Evolutionary conservation across 2,329 filamentous ascomycete species (phyloP).

Genomic region (Fusarium protoensiforme): DNA sequence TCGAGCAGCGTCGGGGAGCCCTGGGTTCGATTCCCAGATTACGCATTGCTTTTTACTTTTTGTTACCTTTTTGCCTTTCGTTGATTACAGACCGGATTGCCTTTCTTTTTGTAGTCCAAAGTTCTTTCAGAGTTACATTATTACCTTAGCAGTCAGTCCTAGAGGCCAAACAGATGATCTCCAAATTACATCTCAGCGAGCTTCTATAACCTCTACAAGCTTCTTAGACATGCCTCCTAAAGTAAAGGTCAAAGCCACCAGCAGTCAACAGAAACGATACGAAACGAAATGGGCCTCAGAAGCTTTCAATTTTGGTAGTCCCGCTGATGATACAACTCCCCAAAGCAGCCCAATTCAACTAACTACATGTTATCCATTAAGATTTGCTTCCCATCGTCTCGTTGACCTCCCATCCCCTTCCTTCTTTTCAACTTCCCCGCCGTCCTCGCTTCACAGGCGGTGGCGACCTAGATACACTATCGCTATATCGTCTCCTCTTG

Average conservation of each 20-base stretch:
- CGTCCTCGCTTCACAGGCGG: constrained; percentile 47
- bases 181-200: neutral
- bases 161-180: neutral
- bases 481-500: constrained; percentile 47
- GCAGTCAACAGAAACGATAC: neutral
- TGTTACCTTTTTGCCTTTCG: too few species aligned
- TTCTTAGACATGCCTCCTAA: neutral
- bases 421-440: constrained; percentile 37
- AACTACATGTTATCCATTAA: constrained; percentile 26
- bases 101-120: too few species aligned
- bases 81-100: too few species aligned
- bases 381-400: constrained; percentile 2
- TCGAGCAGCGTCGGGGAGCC: too few species aligned
- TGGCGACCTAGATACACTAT: constrained; percentile 47
- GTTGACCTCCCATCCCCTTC: neutral
- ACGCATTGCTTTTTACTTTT: too few species aligned
- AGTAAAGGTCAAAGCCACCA: neutral
- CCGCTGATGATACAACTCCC: constrained; percentile 37
- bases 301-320: constrained; percentile 38
- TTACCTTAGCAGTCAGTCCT: neutral
- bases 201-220: neutral
- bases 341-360: constrained; percentile 28
- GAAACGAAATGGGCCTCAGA: constrained; percentile 19
- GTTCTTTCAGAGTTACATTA: neutral
- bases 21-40: too few species aligned